Evolutionary conservation across 176 grass and related monocot species (phyloP), one percentile per base, ranked within the genome.

Genomic region (Pontederia crassipes): DNA sequence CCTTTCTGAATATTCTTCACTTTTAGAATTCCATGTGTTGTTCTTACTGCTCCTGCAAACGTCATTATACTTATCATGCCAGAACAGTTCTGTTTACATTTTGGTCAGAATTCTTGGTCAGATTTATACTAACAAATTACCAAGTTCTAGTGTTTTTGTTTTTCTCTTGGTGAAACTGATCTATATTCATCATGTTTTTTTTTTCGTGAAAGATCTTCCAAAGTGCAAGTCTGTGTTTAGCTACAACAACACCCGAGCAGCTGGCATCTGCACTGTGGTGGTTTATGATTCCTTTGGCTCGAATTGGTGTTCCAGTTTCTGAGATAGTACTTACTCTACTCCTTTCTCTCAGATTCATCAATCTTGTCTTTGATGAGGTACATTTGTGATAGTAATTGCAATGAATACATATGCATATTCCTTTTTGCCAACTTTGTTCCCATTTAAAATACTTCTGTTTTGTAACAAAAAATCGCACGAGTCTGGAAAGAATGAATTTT

Each of bases 321-420:
- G 87, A 97, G 82, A 97, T 88, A 74, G 78, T 84, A 78, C 84
- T 97, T 66, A 97, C 84, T 24, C 79, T 97, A 8, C 71, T 97
- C 61, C 77, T 97, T 72, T 97, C 93, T 49, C 74, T 97, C 74
- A 97, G 87, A 71, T 91, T 97, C 69, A 85, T 97, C 67, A 91
- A 82, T 81, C 82, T 97, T 61, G 93, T 91, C 48, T 91, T 97
- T 74, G 93, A 97, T 77, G 93, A 97, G 93, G 93, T 64, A 79
- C 32, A 88, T 83, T 24, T 26, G 28, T 46, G 52, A 29, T 4
- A 17, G 20, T 13, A 26, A 26, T 56, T 17, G 32, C 46, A 9
- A 8, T 11, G 4, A 2, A 4, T 32, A 16, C 13, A 56, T 28
- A 16, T 27, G 10, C 49, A 4, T 8, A 27, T 49, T 40, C 32